Evolutionary conservation across 139 green algal species (phyloP).

Genomic region (Ettlia oleoabundans): DNA sequence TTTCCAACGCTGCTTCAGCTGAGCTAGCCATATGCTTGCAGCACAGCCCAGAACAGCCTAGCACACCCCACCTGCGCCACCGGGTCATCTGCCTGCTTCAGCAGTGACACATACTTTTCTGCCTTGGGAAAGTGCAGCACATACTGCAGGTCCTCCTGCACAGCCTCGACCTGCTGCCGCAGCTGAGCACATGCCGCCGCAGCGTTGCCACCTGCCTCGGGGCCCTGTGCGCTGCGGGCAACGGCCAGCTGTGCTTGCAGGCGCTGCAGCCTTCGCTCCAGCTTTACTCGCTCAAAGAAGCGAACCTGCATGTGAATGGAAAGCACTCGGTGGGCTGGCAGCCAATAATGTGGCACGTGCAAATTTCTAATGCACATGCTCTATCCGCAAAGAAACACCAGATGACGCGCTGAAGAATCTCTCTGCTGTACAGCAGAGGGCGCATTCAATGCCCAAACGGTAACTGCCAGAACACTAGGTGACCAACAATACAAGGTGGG

Average conservation of each 20-base stretch:
- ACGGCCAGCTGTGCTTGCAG: slow-evolving; percentile 47
- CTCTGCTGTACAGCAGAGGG: too few relatives aligned
- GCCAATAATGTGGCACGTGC: not conserved
- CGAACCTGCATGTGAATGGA: slow-evolving; percentile 61
- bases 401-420: too few relatives aligned
- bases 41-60: not conserved
- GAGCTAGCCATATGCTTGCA: not conserved
- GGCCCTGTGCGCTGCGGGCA: not conserved
- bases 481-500: too few relatives aligned
- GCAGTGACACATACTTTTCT: slow-evolving; percentile 87
- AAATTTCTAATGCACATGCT: too few relatives aligned
- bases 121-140: slow-evolving; percentile 85
- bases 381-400: too few relatives aligned
- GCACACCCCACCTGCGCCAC: slow-evolving; percentile 52
- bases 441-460: too few relatives aligned
- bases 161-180: not conserved
- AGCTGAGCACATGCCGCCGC: not conserved
- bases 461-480: too few relatives aligned
- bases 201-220: not conserved
- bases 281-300: slow-evolving; percentile 91
- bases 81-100: slow-evolving; percentile 58
- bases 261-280: slow-evolving; percentile 73
- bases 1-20: too few relatives aligned
- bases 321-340: not conserved
- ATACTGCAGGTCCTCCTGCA: slow-evolving; percentile 63